A percentile compares a stretch with the other conserved stretches of the same genome.
These are phyloP conservation scores for Daldinia vernicosa DNA, from an alignment of 495 filamentous ascomycete genomes.

Conservation along the genomic window DNA sequence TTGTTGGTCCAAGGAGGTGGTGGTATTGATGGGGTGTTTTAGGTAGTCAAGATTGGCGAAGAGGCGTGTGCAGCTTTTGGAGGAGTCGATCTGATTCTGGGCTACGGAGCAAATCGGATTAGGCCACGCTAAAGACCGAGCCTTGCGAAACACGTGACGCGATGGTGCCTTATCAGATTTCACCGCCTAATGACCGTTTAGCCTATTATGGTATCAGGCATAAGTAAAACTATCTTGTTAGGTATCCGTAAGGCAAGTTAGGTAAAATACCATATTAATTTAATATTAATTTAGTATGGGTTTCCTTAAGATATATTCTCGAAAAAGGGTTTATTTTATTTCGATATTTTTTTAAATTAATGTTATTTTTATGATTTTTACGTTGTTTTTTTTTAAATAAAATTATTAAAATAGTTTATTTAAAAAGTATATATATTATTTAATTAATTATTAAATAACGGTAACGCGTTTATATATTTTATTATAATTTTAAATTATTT, in stretches of 20 bases:
- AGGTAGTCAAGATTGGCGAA: conserved; percentile 41
- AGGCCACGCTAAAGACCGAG: conserved; percentile 42
- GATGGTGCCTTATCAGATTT: conserved; percentile 26
- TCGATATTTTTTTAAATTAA: no score
- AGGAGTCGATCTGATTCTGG: conserved; percentile 33
- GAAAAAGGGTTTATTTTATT: no score
- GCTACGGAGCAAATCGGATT: conserved; percentile 43
- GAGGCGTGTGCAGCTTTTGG: conserved; percentile 42
- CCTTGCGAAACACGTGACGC: conserved; percentile 27
- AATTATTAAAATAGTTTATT: no score
- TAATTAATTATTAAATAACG: no score
- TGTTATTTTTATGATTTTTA: no score
- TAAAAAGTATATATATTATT: no score
- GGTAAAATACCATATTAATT: no score
- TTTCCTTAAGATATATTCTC: no score
- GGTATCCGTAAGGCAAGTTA: background rate
- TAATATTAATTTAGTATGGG: no score
- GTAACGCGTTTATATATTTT: no score
- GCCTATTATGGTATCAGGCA: background rate
- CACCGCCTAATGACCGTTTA: conserved; percentile 7
- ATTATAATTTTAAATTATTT: no score
- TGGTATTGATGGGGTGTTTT: conserved; percentile 32
- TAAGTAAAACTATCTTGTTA: no score
- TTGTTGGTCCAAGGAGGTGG: conserved; percentile 30
- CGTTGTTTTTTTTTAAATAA: background rate